Base-by-base conservation (phyloP, 345 rosid genomes). In the Psidium guajava region DNA sequence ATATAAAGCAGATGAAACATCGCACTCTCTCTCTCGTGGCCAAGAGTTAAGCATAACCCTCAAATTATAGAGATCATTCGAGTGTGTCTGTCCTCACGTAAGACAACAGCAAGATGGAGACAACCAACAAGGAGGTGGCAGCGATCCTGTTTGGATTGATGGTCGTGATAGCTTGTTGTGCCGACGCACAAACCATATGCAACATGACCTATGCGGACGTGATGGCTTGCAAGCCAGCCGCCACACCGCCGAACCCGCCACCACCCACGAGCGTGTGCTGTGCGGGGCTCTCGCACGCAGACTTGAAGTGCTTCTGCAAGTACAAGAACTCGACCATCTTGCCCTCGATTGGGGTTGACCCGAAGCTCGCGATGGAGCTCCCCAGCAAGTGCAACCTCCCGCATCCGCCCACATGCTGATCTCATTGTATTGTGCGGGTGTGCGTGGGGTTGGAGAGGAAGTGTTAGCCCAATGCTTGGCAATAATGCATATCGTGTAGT, bases 191-290 rank as follows among this genome's bases (percentile, higher is more conserved):
- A 82, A 86, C 73, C 54, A 82, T 91, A 5, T 93, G 95, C 88
- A 90, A 90, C 64, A 56, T 92, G 16, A 85, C 91, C 2, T n/a
- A 61, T n/a, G 51, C 88, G 1, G 91, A 90, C 1, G 32, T 92
- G 18, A 88, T 88, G 91, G 81, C 87, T 2, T 93, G 94, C 89
- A 90, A 59, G 87, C 91, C 91, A 3, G 49, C 92, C 0, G 91
- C 90, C 59, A 91, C 92, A 5, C 91, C 84, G 6, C 95, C 93
- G 2, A 89, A 87, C 69, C 93, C 93, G 0, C 14, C 89, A 1
- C 85, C 85, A 1, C 94, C 95, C 0, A 86, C 36, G 36, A 36
- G 36, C 36, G 36, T 36, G 36, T 36, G 36, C 36, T 36, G 36
- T 36, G 36, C 36, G 36, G 36, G 36, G 36, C 36, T 36, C 36